phyloP scores from a whole-genome alignment of 2,329 filamentous ascomycete species.

The Dryadomyces sulphureus region DNA sequence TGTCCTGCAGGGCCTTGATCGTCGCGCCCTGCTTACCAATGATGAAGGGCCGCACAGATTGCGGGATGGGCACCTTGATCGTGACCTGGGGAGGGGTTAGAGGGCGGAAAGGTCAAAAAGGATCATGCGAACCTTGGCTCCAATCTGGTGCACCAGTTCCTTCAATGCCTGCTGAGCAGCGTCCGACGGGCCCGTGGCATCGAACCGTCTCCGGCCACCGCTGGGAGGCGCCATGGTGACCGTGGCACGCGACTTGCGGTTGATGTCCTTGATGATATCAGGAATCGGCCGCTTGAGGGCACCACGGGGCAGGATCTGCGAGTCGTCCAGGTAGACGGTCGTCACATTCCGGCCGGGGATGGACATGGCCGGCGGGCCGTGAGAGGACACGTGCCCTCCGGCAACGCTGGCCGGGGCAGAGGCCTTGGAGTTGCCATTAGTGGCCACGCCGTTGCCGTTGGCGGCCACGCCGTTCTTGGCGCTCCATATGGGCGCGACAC shows the following conservation, averaged over 20 bases:
- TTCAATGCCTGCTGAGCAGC: constrained; percentile 77
- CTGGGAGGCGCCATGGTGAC: constrained; percentile 64
- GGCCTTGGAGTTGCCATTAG: constrained; percentile 40
- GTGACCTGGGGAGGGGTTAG: constrained; percentile 22
- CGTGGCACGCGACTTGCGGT: constrained; percentile 76
- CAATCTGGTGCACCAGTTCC: constrained; percentile 78
- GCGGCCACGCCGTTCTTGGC: constrained; percentile 40
- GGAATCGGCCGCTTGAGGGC: constrained; percentile 74
- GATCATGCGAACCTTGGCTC: constrained; percentile 48
- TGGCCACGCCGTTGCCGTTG: constrained; percentile 35
- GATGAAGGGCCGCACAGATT: constrained; percentile 72
- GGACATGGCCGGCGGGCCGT: constrained; percentile 42
- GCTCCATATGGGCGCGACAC: constrained; percentile 63
- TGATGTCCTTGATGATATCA: constrained; percentile 83
- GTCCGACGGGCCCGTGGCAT: constrained; percentile 71
- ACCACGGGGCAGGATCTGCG: constrained; percentile 59
- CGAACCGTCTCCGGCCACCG: constrained; percentile 62
- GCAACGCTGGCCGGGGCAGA: constrained; percentile 29
- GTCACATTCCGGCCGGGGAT: constrained; percentile 77
- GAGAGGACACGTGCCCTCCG: constrained; percentile 6
- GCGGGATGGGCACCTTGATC: constrained; percentile 68
- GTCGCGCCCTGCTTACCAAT: constrained; percentile 85
- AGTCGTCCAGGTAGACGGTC: constrained; percentile 56
- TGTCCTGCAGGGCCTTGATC: constrained; percentile 80
- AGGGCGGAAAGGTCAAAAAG: neutral